Conservation (phyloP, 169 alveolate species). For the Babesia microti region DNA sequence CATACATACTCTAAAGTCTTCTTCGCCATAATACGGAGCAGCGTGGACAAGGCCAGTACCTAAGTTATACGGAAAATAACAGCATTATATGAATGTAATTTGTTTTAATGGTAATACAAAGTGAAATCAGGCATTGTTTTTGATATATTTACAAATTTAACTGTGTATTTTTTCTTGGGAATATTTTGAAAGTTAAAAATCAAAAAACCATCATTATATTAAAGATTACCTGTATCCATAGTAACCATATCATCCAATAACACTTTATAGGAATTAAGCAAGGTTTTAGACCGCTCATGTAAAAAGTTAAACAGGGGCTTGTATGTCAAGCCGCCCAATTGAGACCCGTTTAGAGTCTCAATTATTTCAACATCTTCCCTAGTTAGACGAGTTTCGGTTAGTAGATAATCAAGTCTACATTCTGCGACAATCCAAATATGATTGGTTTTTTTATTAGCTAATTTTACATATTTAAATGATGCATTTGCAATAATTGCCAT, state of each 20-base stretch:
- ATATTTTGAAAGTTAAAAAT: no score
- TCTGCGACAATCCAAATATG: slow-evolving; percentile 77
- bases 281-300: slow-evolving; percentile 39
- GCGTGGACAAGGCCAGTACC: slow-evolving; percentile 98
- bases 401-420: slow-evolving; percentile 60
- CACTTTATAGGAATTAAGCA: slow-evolving; percentile 50
- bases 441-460: slow-evolving; percentile 52
- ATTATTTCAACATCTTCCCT: slow-evolving; percentile 50
- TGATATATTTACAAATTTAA: no score
- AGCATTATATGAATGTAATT: no score
- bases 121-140: no score
- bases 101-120: no score
- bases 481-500: slow-evolving; percentile 89
- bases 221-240: slow-evolving; percentile 76
- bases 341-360: slow-evolving; percentile 69
- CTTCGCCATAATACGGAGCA: slow-evolving; percentile 96
- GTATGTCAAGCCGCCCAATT: slow-evolving; percentile 74
- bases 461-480: slow-evolving; percentile 75
- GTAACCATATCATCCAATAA: slow-evolving; percentile 86
- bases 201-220: no score
- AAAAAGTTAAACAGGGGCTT: slow-evolving; percentile 83
- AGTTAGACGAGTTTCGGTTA: slow-evolving; percentile 44
- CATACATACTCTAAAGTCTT: slow-evolving; percentile 78
- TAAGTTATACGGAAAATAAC: no score
- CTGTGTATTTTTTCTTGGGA: no score